Percentiles rank a stretch among this genome's conserved stretches.
These are phyloP conservation scores for Mycosphaerella sp. DNA, from an alignment of 2,329 filamentous ascomycete genomes.

Conservation along the genomic window DNA sequence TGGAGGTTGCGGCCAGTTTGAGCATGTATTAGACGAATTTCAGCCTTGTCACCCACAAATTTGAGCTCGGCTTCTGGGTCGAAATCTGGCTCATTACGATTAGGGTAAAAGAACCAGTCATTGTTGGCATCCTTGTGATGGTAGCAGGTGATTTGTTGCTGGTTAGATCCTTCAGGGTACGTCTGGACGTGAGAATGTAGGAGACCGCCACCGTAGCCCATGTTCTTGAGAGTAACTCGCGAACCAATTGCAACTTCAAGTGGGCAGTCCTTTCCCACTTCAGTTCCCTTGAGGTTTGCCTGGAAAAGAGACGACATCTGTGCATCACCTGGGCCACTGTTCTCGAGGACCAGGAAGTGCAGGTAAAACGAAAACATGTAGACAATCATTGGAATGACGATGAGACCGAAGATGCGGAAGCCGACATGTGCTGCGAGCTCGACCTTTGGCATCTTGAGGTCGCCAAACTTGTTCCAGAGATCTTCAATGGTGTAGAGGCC, in stretches of 20 bases:
- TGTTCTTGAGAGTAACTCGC: slow-evolving; percentile 91
- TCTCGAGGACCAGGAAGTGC: slow-evolving; percentile 90
- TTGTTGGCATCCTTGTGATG: slow-evolving; percentile 99
- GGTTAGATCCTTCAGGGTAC: slow-evolving; percentile 83
- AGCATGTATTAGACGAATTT: slow-evolving; percentile 82
- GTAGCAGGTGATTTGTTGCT: slow-evolving; percentile 98
- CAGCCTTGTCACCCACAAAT: slow-evolving; percentile 70
- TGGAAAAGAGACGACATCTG: slow-evolving; percentile 99
- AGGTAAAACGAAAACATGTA: slow-evolving; percentile 95
- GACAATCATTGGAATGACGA: slow-evolving; percentile 79
- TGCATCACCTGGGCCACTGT: slow-evolving; percentile 92
- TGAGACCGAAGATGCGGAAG: slow-evolving; percentile 77
- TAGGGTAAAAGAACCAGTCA: slow-evolving; percentile 99
- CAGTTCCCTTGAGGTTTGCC: slow-evolving; percentile 87
- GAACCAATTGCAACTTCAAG: slow-evolving; percentile 88
- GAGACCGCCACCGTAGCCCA: slow-evolving; percentile 96
- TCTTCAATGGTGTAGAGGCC: slow-evolving; percentile 95
- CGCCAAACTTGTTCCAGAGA: slow-evolving; percentile 96
- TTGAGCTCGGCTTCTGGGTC: slow-evolving; percentile 61
- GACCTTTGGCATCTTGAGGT: slow-evolving; percentile 78
- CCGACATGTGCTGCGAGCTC: slow-evolving; percentile 69
- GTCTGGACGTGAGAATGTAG: slow-evolving; percentile 96
- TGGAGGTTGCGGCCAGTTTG: slow-evolving; percentile 97
- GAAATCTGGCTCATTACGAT: slow-evolving; percentile 68
- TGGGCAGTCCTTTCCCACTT: slow-evolving; percentile 90